Conservation (phyloP, 441 rosid species). For the Hypseocharis bilobata region DNA sequence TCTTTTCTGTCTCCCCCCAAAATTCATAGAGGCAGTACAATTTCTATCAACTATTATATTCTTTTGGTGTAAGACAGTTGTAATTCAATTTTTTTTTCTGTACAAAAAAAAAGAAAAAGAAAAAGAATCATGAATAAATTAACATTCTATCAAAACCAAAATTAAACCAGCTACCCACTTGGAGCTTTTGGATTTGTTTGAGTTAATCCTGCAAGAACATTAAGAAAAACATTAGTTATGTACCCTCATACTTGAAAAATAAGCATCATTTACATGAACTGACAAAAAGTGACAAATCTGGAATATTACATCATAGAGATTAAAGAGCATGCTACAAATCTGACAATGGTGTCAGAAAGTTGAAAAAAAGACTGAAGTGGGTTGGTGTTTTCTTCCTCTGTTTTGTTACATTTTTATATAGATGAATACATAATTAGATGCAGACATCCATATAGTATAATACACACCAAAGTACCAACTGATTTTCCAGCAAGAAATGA, state of each 20-base stretch:
- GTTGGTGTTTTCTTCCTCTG: background rate
- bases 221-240: background rate
- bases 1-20: conserved; percentile 7
- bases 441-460: background rate
- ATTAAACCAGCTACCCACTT: background rate
- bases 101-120: too few relatives aligned
- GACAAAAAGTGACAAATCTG: background rate
- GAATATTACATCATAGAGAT: background rate
- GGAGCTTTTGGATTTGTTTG: background rate
- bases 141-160: background rate
- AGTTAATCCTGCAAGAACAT: conserved; percentile 17
- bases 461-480: background rate
- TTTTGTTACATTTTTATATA: too few relatives aligned
- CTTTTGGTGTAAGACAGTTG: background rate
- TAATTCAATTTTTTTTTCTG: background rate
- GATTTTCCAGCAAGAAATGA: conserved; percentile 12
- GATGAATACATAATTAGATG: background rate
- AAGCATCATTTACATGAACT: background rate
- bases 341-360: background rate
- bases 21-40: background rate
- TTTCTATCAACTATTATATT: background rate
- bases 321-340: conserved; percentile 3
- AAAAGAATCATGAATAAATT: conserved; percentile 3
- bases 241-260: background rate
- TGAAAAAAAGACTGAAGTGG: background rate